Conservation (phyloP, 176 grass and related monocot species). For the Leersia perrieri region DNA sequence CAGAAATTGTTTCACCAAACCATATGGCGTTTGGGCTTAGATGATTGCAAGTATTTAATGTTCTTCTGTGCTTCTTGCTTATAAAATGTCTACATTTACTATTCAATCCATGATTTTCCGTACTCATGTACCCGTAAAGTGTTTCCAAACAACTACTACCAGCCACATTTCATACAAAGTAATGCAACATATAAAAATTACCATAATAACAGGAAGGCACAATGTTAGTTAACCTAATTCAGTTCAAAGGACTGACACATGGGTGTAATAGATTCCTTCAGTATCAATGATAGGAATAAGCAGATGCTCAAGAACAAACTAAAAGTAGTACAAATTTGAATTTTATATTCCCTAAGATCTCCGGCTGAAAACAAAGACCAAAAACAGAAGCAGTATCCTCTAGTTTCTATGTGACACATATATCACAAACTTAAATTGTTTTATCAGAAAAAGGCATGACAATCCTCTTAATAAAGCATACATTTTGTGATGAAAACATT, state of each 20-base stretch:
- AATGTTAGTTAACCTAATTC: neutral
- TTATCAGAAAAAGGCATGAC: neutral
- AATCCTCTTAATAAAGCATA: neutral
- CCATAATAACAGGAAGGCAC: neutral
- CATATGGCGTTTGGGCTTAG: neutral
- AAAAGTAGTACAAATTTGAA: neutral
- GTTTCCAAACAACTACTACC: neutral
- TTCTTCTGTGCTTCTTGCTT: neutral
- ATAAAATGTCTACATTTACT: neutral
- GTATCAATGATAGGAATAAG: neutral
- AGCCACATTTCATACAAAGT: neutral
- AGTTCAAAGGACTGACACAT: neutral
- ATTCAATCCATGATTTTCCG: neutral
- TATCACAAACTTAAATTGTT: neutral
- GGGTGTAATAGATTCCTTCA: neutral
- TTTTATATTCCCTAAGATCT: neutral
- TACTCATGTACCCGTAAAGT: neutral
- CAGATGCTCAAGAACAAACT: neutral
- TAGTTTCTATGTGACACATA: neutral
- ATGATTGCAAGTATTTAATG: neutral
- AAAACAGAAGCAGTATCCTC: neutral
- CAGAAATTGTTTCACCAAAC: neutral
- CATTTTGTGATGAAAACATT: neutral
- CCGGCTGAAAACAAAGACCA: neutral
- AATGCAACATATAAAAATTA: neutral